Evolutionary conservation across 1,284 basidiomycete species (phyloP).

Genomic region (Phlebopus sp.): DNA sequence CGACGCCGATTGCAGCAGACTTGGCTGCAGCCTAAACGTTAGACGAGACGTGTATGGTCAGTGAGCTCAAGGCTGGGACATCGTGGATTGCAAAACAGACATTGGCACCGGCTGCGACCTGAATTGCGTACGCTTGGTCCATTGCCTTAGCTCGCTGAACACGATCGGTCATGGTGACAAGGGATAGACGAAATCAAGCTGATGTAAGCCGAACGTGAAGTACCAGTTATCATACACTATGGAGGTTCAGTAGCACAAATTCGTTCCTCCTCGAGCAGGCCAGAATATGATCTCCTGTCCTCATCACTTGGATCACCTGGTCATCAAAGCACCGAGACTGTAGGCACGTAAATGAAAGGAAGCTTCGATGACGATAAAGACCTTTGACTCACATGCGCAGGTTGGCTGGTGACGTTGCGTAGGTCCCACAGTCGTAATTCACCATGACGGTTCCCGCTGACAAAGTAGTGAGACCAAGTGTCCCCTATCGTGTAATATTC

Average conservation of each 20-base stretch:
- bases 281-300: slow-evolving; percentile 31
- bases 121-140: slow-evolving; percentile 53
- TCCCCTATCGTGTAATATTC: slow-evolving; percentile 25
- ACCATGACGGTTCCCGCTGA: slow-evolving; percentile 44
- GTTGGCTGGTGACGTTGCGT: slow-evolving; percentile 33
- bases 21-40: slow-evolving; percentile 52
- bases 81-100: slow-evolving; percentile 31
- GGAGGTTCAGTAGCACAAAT: slow-evolving; percentile 17
- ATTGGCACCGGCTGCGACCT: slow-evolving; percentile 50
- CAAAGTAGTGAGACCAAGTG: slow-evolving; percentile 35
- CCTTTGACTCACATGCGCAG: slow-evolving; percentile 29
- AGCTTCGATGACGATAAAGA: neutral
- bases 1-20: slow-evolving; percentile 54
- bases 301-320: slow-evolving; percentile 38
- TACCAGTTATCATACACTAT: neutral
- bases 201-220: no score
- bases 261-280: slow-evolving; percentile 38
- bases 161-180: slow-evolving; percentile 40
- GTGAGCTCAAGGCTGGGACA: neutral
- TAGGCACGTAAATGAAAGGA: neutral
- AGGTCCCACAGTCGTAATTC: slow-evolving; percentile 48
- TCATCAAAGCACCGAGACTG: slow-evolving; percentile 36
- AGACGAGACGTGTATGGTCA: neutral
- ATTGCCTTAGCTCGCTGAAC: slow-evolving; percentile 48
- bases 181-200: neutral